phyloP scores from a whole-genome alignment of 78 protist species.

The Dictyostelium purpureum region DNA sequence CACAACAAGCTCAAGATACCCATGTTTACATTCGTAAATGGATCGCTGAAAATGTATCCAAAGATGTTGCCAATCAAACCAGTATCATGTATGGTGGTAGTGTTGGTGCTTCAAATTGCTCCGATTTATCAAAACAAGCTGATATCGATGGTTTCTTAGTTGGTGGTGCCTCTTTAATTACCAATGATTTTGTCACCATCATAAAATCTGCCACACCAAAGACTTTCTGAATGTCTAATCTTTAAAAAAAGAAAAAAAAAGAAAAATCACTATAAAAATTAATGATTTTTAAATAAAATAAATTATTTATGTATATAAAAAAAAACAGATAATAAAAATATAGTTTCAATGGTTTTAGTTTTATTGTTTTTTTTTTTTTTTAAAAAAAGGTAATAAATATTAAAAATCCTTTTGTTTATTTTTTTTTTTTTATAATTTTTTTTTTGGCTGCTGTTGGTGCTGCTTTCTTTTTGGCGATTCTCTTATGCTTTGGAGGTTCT shows the following conservation, averaged over 20 bases:
- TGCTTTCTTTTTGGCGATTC: no score
- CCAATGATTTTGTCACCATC: conserved; percentile 88
- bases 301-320: no score
- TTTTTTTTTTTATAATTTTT: no score
- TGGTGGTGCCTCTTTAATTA: conserved; percentile 99
- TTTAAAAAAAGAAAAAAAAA: neutral
- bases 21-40: conserved; percentile 87
- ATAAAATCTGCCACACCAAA: conserved; percentile 78
- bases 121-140: conserved; percentile 81
- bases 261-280: no score
- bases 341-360: no score
- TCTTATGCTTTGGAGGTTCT: no score
- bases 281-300: no score
- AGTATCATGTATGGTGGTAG: conserved; percentile 99
- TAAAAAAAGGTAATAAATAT: no score
- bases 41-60: conserved; percentile 68
- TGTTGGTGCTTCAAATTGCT: conserved; percentile 90
- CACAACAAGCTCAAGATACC: conserved; percentile 95
- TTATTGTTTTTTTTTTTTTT: no score
- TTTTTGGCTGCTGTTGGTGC: no score
- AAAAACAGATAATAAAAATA: no score
- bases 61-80: conserved; percentile 82
- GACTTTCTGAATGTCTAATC: neutral
- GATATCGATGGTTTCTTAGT: conserved; percentile 99
- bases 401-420: no score